A percentile compares a stretch with the other conserved stretches of the same genome.
Evolutionary conservation across 129 eudicot genomes (phyloP).

Genomic region (Saussurea involucrata): DNA sequence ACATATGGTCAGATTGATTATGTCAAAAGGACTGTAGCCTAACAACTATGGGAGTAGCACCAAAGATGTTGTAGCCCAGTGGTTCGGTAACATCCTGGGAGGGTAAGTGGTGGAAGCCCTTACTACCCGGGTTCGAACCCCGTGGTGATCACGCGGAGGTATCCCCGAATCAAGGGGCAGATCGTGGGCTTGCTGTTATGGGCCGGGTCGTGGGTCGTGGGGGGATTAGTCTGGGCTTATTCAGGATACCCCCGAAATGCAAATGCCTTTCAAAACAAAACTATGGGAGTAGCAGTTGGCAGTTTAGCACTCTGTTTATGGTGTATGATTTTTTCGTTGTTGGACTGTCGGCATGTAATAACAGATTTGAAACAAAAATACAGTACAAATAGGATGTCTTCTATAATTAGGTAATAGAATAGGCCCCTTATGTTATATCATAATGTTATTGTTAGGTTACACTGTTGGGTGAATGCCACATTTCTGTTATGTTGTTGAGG

Average conservation of each 20-base stretch:
- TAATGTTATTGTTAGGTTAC: not conserved
- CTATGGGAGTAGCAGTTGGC: not conserved
- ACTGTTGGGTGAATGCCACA: not conserved
- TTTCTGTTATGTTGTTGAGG: not conserved
- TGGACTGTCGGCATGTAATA: not conserved
- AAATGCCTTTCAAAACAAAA: too few relatives aligned
- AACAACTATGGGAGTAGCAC: not conserved
- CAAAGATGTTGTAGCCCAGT: too few relatives aligned
- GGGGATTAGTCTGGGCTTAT: too few relatives aligned
- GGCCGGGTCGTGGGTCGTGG: too few relatives aligned
- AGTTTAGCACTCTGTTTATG: not conserved
- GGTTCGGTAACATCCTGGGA: too few relatives aligned
- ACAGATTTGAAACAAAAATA: not conserved
- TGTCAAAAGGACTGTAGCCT: not conserved
- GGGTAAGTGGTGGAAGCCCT: too few relatives aligned
- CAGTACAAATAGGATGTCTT: not conserved
- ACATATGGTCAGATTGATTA: not conserved
- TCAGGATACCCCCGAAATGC: too few relatives aligned
- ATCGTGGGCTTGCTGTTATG: too few relatives aligned
- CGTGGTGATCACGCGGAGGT: too few relatives aligned
- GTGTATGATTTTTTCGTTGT: not conserved
- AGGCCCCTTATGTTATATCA: not conserved
- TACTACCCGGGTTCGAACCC: too few relatives aligned
- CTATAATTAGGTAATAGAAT: not conserved
- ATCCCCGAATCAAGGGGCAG: too few relatives aligned